phyloP scores from a whole-genome alignment of 2,329 filamentous ascomycete genomes.

The Trichoderma koningiopsis region DNA sequence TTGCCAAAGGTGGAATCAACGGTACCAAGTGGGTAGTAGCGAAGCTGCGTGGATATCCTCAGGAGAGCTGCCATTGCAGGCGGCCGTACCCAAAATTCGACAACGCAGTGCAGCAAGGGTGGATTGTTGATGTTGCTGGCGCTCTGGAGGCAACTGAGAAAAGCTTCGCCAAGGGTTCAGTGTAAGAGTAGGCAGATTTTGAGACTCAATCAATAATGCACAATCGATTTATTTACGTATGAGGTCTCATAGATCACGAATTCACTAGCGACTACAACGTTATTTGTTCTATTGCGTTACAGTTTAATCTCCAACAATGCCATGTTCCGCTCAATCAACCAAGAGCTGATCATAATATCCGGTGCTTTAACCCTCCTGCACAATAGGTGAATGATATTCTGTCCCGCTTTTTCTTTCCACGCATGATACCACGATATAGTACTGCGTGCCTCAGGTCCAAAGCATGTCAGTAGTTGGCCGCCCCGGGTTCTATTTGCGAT shows the following conservation, averaged over 20 bases:
- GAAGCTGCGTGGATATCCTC: slow-evolving; percentile 54
- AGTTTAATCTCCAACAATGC: rapidly evolving
- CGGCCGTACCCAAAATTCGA: slow-evolving; percentile 55
- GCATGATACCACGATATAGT: not conserved
- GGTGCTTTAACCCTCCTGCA: not conserved
- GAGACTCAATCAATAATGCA: not conserved
- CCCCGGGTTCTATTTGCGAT: not conserved
- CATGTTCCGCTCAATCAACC: not conserved
- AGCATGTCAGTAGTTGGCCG: not conserved
- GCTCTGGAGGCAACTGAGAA: slow-evolving; percentile 31
- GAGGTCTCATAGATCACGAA: not conserved
- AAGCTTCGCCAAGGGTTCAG: slow-evolving; percentile 24
- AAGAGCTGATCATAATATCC: not conserved
- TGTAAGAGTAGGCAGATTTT: not conserved
- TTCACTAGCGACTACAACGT: not conserved
- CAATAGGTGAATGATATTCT: not conserved
- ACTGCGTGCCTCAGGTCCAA: not conserved
- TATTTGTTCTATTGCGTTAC: no score
- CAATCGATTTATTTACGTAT: not conserved
- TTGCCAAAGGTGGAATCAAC: slow-evolving; percentile 61
- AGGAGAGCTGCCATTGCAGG: slow-evolving; percentile 54
- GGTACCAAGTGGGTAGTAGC: slow-evolving; percentile 63
- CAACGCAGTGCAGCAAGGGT: slow-evolving; percentile 38
- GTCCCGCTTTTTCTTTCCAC: not conserved
- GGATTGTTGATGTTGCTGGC: slow-evolving; percentile 29